These are phyloP conservation scores for Eucalyptus cladocalyx DNA, from an alignment of 345 rosid species.

Conservation along the genomic window DNA sequence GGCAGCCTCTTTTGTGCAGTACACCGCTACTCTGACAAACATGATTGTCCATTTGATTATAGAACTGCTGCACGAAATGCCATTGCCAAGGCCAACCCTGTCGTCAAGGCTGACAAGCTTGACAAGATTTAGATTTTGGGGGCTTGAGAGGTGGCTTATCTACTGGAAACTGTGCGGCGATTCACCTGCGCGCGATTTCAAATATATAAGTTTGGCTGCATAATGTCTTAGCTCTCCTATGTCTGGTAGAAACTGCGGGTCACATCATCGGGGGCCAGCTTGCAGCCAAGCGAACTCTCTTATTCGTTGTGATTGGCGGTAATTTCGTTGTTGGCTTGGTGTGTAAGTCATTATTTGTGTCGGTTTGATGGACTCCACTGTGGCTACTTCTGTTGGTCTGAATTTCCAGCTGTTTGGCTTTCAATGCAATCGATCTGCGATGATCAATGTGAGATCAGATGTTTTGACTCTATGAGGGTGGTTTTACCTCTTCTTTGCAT, in stretches of 20 bases:
- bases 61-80: slow-evolving; percentile 36
- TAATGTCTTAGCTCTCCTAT: slow-evolving; percentile 10
- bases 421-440: neutral
- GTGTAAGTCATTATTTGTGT: slow-evolving; percentile 17
- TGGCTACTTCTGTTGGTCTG: neutral
- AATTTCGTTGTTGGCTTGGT: slow-evolving; percentile 8
- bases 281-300: slow-evolving; percentile 1
- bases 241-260: neutral
- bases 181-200: neutral
- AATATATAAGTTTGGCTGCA: slow-evolving; percentile 7
- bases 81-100: slow-evolving; percentile 59
- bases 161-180: neutral
- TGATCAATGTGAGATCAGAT: neutral
- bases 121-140: slow-evolving; percentile 28
- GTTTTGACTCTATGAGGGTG: neutral
- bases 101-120: slow-evolving; percentile 50
- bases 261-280: slow-evolving; percentile 12
- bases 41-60: slow-evolving; percentile 57
- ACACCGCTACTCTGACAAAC: slow-evolving; percentile 72
- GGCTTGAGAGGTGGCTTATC: neutral
- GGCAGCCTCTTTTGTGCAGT: slow-evolving; percentile 49
- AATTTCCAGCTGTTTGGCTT: neutral
- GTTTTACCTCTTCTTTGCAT: neutral
- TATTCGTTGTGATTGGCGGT: slow-evolving; percentile 10
- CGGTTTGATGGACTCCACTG: neutral